Evolutionary conservation across 75 land plant species (phyloP), one percentile per base, ranked within the genome.

Genomic region (Sequoiadendron giganteum): DNA sequence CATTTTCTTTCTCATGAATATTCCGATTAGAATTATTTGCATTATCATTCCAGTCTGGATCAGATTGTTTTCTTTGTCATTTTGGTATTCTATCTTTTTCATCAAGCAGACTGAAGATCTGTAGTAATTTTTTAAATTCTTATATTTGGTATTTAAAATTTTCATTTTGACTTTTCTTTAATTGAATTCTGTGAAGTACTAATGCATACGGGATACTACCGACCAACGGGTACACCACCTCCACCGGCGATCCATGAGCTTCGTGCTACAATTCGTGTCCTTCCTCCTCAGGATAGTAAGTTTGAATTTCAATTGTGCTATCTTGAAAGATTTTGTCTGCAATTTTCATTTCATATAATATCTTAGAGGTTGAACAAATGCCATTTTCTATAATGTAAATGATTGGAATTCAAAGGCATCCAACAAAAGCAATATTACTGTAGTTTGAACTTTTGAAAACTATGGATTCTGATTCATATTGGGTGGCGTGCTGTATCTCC

Each of bases 141-240:
- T 55, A 56, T 83, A 16, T 61, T 47, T 25, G 19, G 18, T 8
- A 82, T 49, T 49, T 49, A 9, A 49, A 42, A 42, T 45, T 45
- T 45, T 45, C 14, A 13, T 32, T 39, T 39, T 45, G 43, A 56
- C 10, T 34, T 45, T 70, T 68, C 48, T 21, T 65, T 42, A 7
- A 54, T 56, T 45, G 39, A 86, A 79, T 70, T 54, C 78, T 34
- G 54, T 89, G 85, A 91, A 98, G 99, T 97, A 87, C 89, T 98
- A 54, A 97, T 98, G 96, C 99, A 98, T 86, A 98, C 96, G 39
- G 99, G 99, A 43, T 98, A 98, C 86, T 94, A 93, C 90, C 94
- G 95, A 7, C 95, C 97, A 47, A 95, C 95, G 10, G 92, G 95
- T 34, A 87, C 94, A 47, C 93, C 95, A 85, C 99, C 99, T 79